Evolutionary conservation across 192 early-diverging fungal species (phyloP).

Genomic region (Ambispora gerdemannii): DNA sequence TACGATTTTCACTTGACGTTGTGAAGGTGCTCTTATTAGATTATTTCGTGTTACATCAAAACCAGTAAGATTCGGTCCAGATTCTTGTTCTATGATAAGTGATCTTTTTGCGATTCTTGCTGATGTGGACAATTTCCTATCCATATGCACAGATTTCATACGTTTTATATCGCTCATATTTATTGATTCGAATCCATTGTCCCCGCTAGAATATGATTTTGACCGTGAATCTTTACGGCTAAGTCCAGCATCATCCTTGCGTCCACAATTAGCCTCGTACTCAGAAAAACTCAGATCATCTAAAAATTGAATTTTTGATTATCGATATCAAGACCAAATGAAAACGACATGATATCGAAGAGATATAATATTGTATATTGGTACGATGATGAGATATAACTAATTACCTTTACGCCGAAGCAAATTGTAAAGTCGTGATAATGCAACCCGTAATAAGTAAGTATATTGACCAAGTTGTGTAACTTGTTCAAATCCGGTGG

Average conservation of each 20-base stretch:
- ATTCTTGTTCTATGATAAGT: conserved; percentile 51
- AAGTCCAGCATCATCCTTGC: conserved; percentile 28
- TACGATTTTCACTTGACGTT: conserved; percentile 16
- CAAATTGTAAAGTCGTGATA: conserved; percentile 76
- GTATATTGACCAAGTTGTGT: conserved; percentile 90
- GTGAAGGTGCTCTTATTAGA: conserved; percentile 26
- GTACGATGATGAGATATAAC: background rate
- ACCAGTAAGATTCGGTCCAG: background rate
- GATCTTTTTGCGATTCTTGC: conserved; percentile 48
- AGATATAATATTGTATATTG: background rate
- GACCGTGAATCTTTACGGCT: conserved; percentile 43
- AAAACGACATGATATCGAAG: background rate
- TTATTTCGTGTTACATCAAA: background rate
- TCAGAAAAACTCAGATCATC: conserved; percentile 15
- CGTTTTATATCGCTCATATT: conserved; percentile 56
- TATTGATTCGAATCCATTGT: conserved; percentile 43
- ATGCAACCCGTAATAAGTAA: conserved; percentile 78
- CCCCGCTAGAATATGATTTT: conserved; percentile 48
- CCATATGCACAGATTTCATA: conserved; percentile 55
- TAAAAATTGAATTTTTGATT: background rate
- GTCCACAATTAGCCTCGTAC: conserved; percentile 11
- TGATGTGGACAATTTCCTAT: conserved; percentile 49
- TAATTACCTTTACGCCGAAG: conserved; percentile 54
- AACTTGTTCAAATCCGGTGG: conserved; percentile 62
- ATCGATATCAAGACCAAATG: background rate